A percentile compares a stretch with the other conserved stretches of the same genome.
Evolutionary conservation across 2,329 filamentous ascomycete species (phyloP).

Genomic region (Periconia sp.): DNA sequence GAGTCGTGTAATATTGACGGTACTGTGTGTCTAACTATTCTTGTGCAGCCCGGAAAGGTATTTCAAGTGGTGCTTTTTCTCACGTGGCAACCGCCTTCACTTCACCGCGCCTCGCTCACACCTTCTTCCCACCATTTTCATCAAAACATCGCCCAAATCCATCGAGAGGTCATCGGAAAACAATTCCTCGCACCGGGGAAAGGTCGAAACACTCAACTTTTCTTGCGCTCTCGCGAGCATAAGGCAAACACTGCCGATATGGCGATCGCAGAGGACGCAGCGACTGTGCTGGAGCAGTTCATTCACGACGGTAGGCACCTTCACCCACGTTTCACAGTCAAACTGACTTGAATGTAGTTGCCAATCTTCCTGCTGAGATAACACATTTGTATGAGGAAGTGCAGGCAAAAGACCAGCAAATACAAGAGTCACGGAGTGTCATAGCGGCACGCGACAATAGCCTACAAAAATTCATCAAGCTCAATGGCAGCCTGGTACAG

Average conservation of each 20-base stretch:
- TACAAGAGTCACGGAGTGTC: slow-evolving; percentile 70
- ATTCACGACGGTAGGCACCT: slow-evolving; percentile 65
- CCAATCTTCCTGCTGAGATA: slow-evolving; percentile 82
- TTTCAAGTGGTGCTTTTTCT: no score
- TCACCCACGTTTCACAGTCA: neutral
- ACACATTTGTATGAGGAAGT: slow-evolving; percentile 85
- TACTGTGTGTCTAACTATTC: no score
- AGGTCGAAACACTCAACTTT: no score
- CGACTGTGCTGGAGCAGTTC: slow-evolving; percentile 79
- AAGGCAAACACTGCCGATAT: slow-evolving; percentile 18
- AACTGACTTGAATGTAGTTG: slow-evolving; percentile 53
- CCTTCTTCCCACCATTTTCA: slow-evolving; percentile 15
- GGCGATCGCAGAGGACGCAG: slow-evolving; percentile 62
- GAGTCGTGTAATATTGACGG: neutral
- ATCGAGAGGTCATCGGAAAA: slow-evolving; percentile 19
- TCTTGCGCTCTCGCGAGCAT: neutral
- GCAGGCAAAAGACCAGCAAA: slow-evolving; percentile 76
- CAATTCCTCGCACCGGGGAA: no score
- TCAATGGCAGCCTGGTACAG: slow-evolving; percentile 73
- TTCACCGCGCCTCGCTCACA: slow-evolving; percentile 14
- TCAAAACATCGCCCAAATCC: slow-evolving; percentile 21
- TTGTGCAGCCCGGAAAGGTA: no score
- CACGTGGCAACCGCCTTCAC: slow-evolving; percentile 12
- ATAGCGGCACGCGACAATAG: slow-evolving; percentile 75
- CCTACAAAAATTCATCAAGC: slow-evolving; percentile 82